These are phyloP conservation scores for Penicillium alfredii DNA, from an alignment of 495 filamentous ascomycete genomes.

Conservation along the genomic window DNA sequence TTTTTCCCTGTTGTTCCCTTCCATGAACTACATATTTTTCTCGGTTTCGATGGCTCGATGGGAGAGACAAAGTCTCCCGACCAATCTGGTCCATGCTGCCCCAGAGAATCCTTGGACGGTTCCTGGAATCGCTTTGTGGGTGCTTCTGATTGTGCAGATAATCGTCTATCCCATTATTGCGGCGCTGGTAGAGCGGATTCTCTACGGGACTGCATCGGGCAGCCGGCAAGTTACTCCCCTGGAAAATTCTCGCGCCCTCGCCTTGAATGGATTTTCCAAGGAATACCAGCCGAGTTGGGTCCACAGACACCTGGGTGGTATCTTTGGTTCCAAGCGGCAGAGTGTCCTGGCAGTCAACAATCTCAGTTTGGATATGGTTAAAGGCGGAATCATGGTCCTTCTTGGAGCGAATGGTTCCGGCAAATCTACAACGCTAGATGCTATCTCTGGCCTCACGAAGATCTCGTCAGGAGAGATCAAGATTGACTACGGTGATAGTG, in stretches of 20 bases:
- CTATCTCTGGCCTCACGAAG: constrained; percentile 71
- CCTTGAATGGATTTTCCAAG: constrained; percentile 65
- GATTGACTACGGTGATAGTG: constrained; percentile 49
- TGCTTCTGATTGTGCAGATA: constrained; percentile 68
- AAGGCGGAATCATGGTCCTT: constrained; percentile 74
- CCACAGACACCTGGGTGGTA: constrained; percentile 33
- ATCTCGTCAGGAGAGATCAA: constrained; percentile 64
- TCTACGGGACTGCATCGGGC: constrained; percentile 67
- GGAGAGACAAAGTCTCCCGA: constrained; percentile 49
- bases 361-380: constrained; percentile 57
- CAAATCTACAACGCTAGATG: constrained; percentile 82
- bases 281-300: constrained; percentile 62
- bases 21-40: constrained; percentile 73
- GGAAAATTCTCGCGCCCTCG: constrained; percentile 45
- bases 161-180: constrained; percentile 65
- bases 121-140: constrained; percentile 60
- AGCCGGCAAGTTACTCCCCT: constrained; percentile 47
- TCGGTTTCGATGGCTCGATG: constrained; percentile 62
- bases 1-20: constrained; percentile 65
- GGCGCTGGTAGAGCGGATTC: constrained; percentile 60
- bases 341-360: constrained; percentile 67
- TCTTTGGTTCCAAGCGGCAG: constrained; percentile 52
- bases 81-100: constrained; percentile 50
- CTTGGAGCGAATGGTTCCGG: constrained; percentile 83
- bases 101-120: constrained; percentile 56